A percentile compares a stretch with the other conserved stretches of the same genome.
These are phyloP conservation scores for Pelargonium myrrhifolium DNA, from an alignment of 441 rosid genomes.

Conservation along the genomic window DNA sequence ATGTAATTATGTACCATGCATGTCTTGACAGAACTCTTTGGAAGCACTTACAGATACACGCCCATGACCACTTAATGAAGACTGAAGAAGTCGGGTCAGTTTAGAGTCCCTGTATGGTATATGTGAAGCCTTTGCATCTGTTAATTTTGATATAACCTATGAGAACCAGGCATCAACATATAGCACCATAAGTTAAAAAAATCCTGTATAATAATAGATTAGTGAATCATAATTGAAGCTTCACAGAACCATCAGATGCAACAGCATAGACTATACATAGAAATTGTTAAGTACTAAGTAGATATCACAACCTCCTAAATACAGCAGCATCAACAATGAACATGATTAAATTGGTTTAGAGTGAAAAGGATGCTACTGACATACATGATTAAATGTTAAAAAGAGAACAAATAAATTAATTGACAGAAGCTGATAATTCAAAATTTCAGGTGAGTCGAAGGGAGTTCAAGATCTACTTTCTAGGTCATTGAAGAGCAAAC, in stretches of 20 bases:
- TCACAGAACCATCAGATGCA: slow-evolving; percentile 11
- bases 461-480: too few relatives aligned
- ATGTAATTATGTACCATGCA: slow-evolving; percentile 2
- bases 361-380: too few relatives aligned
- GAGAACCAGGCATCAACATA: slow-evolving; percentile 16
- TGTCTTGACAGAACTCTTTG: slow-evolving; percentile 7
- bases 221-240: background rate
- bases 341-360: background rate
- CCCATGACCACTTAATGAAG: slow-evolving; percentile 72
- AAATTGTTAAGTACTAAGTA: background rate
- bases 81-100: slow-evolving; percentile 69
- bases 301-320: background rate
- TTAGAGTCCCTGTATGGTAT: slow-evolving; percentile 80
- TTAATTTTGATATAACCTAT: slow-evolving; percentile 84
- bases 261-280: background rate
- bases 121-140: slow-evolving; percentile 57
- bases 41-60: slow-evolving; percentile 62
- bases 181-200: slow-evolving; percentile 12
- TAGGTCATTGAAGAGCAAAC: too few relatives aligned
- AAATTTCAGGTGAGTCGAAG: too few relatives aligned
- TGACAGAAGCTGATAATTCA: too few relatives aligned
- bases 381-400: too few relatives aligned
- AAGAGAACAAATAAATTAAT: too few relatives aligned
- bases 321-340: background rate
- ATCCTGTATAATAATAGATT: background rate